Conservation (phyloP, 2,329 filamentous ascomycete species). For the Plectosphaerella cucumerina region DNA sequence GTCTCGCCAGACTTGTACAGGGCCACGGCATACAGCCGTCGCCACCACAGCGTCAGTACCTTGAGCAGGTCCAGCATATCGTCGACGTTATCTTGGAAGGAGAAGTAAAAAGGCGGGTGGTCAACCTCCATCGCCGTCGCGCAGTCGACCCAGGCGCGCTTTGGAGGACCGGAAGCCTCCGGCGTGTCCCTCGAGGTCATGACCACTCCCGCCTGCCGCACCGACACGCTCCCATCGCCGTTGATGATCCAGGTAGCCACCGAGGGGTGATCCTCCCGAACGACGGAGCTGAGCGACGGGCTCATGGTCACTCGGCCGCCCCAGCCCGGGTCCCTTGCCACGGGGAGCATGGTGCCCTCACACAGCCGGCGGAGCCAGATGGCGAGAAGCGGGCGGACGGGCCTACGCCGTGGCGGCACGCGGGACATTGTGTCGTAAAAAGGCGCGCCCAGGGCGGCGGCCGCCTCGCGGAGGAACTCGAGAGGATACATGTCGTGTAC, state of each 20-base stretch:
- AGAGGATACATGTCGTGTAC: background rate
- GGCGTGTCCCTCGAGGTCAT: background rate
- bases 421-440: background rate
- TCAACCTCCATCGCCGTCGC: background rate
- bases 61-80: background rate
- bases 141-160: background rate
- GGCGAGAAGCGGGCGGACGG: background rate
- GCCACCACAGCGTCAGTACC: background rate
- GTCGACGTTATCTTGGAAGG: background rate
- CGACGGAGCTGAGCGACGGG: background rate
- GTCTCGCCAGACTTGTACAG: background rate
- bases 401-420: background rate
- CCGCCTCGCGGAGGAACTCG: background rate
- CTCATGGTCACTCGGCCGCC: background rate
- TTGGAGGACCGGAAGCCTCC: background rate
- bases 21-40: background rate
- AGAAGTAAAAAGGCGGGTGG: background rate
- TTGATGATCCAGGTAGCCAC: background rate
- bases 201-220: background rate
- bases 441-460: background rate
- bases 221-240: background rate
- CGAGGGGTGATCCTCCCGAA: background rate
- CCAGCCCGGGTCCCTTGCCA: background rate
- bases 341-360: background rate
- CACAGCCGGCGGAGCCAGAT: background rate